Conservation (phyloP, 805 yeast species). For the Cyberlindnera amylophila region DNA sequence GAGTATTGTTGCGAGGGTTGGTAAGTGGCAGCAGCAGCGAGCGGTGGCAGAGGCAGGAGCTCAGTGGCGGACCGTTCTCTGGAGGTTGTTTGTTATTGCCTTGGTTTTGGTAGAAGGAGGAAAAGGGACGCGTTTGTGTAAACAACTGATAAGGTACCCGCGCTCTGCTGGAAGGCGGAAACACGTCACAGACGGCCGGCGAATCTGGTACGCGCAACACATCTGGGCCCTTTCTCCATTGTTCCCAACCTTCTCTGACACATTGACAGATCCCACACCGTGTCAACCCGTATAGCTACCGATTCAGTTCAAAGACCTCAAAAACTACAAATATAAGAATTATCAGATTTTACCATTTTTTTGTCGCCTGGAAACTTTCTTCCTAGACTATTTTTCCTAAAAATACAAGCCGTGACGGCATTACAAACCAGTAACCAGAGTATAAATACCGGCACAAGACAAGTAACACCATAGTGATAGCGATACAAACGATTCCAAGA, state of each 20-base stretch:
- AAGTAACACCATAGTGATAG: background rate
- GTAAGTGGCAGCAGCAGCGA: background rate
- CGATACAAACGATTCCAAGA: background rate
- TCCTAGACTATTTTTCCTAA: constrained; percentile 2
- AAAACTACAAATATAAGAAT: background rate
- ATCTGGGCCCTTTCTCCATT: background rate
- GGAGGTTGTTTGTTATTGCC: background rate
- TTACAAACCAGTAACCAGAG: no score
- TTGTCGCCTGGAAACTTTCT: background rate
- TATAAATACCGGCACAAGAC: no score
- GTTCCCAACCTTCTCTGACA: background rate
- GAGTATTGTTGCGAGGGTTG: background rate
- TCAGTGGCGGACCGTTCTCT: background rate
- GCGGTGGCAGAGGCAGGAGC: background rate
- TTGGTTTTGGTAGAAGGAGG: background rate
- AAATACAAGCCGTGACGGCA: constrained; percentile 14
- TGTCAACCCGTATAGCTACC: no score
- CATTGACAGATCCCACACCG: background rate
- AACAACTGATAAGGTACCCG: constrained; percentile 12
- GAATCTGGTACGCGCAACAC: constrained; percentile 1
- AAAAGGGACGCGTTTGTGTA: constrained; percentile 11
- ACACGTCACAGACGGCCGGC: constrained; percentile 2
- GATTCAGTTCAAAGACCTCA: no score
- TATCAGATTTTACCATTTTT: constrained; percentile 9
- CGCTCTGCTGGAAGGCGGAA: background rate